These are phyloP conservation scores for Xylariaceae sp. DNA, from an alignment of 2,329 filamentous ascomycete species.

Conservation along the genomic window DNA sequence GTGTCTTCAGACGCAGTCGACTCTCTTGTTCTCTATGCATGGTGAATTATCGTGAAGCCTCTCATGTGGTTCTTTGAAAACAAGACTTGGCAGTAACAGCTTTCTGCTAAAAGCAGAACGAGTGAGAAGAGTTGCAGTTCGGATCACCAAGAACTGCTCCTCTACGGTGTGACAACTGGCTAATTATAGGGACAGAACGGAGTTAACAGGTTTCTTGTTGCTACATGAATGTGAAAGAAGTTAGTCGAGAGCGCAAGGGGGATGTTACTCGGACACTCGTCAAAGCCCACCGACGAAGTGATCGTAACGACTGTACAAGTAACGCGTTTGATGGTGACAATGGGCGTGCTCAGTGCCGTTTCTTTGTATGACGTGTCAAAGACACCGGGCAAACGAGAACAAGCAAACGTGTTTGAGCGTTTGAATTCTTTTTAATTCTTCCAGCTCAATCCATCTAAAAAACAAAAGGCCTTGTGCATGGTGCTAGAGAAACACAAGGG, in stretches of 20 bases:
- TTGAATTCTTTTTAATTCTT: neutral
- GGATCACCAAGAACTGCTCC: too few species aligned
- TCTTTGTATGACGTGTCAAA: neutral
- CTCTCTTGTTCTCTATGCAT: conserved; percentile 13
- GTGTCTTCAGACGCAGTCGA: conserved; percentile 14
- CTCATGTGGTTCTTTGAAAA: neutral
- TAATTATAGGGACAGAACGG: neutral
- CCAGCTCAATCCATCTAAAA: neutral
- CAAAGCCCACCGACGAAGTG: too few species aligned
- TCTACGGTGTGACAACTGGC: too few species aligned
- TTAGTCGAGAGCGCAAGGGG: neutral
- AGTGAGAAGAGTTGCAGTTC: too few species aligned
- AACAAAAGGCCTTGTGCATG: too few species aligned
- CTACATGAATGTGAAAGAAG: neutral
- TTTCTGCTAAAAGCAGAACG: neutral
- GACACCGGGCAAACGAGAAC: neutral
- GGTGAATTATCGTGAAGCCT: neutral
- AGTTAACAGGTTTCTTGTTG: neutral
- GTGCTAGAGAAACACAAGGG: too few species aligned
- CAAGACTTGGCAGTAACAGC: too few species aligned
- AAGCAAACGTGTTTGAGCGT: too few species aligned
- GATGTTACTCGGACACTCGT: too few species aligned
- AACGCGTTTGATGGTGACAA: neutral
- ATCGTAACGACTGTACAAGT: neutral
- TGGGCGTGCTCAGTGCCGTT: neutral